Base-by-base conservation (phyloP, 1,284 basidiomycete species). In the Ustilago xerochloae region DNA sequence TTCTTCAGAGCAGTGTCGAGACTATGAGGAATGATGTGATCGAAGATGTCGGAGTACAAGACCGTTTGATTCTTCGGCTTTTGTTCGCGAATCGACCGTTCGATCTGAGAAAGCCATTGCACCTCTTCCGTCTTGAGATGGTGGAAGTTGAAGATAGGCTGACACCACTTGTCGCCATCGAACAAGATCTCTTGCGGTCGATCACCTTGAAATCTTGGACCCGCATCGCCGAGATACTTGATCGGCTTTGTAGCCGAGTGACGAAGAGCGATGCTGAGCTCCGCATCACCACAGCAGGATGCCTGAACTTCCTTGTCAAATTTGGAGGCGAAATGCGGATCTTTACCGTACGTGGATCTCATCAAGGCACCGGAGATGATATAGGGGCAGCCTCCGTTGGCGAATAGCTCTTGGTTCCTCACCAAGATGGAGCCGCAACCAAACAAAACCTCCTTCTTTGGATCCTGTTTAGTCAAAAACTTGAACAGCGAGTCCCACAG, bases 241-340 rank as follows among this genome's bases (percentile, higher is more conserved):
- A 73, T 52, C 16, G 39, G 33, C 9, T 9, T n/a, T 2, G 48
- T 57, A 1, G 55, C 64, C 0, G 55, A 52, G 16, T 60, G 59
- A 3, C 70, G 52, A 10, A 73, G 15, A 0, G 70, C 70, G 15
- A 61, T 68, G 24, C 48, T 63, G 12, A 73, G 33, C 53, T 73
- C 70, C 5, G 60, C 70, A 57, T 73, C 70, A 3, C 70, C 70
- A 18, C 70, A 73, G 35, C 70, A 73, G 3, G 60, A 63, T 8
- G 4, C 29, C 5, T 57, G 52, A 9, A 73, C 61, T 7, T 38
- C 41, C 1, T 20, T 24, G 16, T 73, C 70, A 24, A 63, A 73
- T 32, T 41, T 48, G 7, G 47, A 32, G 4, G 63, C 70, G 47
- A 67, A 73, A 1, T 54, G 6, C 0, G 26, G 6, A 39, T 63